Base-by-base conservation (phyloP, 164 flowering plant genomes). In the Malania oleifera region DNA sequence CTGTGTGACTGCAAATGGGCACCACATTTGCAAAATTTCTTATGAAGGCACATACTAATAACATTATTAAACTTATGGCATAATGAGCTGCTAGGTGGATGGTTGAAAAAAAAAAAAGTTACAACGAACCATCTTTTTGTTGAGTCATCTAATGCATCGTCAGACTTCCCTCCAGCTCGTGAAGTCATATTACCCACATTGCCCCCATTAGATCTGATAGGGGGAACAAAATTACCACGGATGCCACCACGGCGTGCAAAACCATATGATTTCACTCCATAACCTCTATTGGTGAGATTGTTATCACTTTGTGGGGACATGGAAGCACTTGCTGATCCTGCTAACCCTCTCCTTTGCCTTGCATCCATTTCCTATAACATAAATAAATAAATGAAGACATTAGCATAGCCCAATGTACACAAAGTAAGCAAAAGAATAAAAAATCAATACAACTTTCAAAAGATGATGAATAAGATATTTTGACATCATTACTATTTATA, bases 161-260 rank as follows among this genome's bases (percentile, higher is more conserved):
- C 91, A 45, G 73, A 56, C 73, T 77, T 91, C 61, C 87, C 92
- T 37, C 79, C 74, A 69, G 40, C 49, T 37, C 85, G 73, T 59
- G 97, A 78, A 65, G 80, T 84, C 65, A 72, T 45, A 69, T 79
- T 81, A 43, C 96, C 84, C 3, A 55, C 54, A 64, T 72, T 81
- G 52, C 79, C 71, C 34, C 87, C 96, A 77, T 73, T 89, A 31
- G 91, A 83, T 74, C 77, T 82, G 34, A 91, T 80, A 39, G 98
- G 99, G 48, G 99, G 98, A 41, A 95, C 75, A 75, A 95, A 95
- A 75, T 76, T 86, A 64, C 97, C 89, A 59, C 96, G 96, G 44
- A 77, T 52, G 17, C 95, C 90, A 75, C 99, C 90, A 75, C 99
- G 97, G 49, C 99, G 85, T 53, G 82, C 60, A 67, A 59, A 61